These are phyloP conservation scores for Fusarium drepaniforme DNA, from an alignment of 2,329 filamentous ascomycete species.

Conservation along the genomic window DNA sequence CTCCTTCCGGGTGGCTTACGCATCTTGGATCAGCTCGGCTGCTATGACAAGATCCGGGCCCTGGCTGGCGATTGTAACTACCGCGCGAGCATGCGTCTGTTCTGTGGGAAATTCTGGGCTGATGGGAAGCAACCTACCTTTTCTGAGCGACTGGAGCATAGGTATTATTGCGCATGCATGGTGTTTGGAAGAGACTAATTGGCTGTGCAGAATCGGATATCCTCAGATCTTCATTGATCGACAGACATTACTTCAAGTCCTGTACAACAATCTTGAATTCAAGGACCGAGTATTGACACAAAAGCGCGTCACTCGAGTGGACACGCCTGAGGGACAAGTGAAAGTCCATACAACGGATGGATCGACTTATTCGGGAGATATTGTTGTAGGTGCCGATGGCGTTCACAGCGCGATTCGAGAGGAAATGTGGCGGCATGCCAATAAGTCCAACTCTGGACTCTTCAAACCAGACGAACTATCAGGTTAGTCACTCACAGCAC, in stretches of 20 bases:
- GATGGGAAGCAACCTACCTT: not conserved
- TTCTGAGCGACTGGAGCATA: not conserved
- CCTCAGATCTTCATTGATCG: constrained; percentile 51
- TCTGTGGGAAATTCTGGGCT: too few relatives aligned
- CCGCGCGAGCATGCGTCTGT: not conserved
- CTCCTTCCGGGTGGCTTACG: constrained; percentile 56
- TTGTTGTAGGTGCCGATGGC: constrained; percentile 56
- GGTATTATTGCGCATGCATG: not conserved
- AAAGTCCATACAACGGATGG: not conserved
- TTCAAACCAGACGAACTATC: constrained; percentile 24
- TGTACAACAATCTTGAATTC: constrained; percentile 50
- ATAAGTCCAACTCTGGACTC: not conserved
- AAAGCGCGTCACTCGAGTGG: constrained; percentile 17
- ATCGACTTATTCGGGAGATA: constrained; percentile 42
- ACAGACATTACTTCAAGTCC: constrained; percentile 47
- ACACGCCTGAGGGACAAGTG: not conserved
- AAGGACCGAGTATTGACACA: constrained; percentile 38
- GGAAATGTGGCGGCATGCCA: constrained; percentile 44
- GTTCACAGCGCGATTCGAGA: constrained; percentile 53
- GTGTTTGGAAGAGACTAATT: too few relatives aligned
- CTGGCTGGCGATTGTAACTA: not conserved
- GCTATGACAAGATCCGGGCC: not conserved
- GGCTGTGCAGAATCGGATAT: constrained; percentile 44
- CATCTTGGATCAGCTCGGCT: constrained; percentile 59
- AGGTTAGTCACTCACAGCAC: not conserved